Percentiles rank a stretch among this genome's conserved stretches.
Evolutionary conservation across 176 grass and related monocot genomes (phyloP).

Genomic region (Thalia dealbata): DNA sequence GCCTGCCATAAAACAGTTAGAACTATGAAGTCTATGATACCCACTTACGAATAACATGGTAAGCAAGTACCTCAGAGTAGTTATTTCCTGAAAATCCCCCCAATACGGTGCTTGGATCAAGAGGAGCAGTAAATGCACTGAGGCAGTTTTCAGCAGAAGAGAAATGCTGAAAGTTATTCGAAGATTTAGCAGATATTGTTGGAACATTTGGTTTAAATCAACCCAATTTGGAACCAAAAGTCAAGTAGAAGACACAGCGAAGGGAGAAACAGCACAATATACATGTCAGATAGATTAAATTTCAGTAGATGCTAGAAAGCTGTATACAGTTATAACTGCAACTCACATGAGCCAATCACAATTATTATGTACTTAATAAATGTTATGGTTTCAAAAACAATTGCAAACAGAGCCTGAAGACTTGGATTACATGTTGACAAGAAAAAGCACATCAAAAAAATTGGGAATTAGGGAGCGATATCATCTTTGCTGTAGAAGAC

Average conservation of each 20-base stretch:
- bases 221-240: not conserved
- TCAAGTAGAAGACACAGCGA: not conserved
- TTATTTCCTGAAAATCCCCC: conserved; percentile 86
- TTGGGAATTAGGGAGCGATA: no score
- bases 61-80: conserved; percentile 66
- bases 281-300: not conserved
- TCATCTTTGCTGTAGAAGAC: no score
- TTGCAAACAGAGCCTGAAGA: not conserved
- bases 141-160: conserved; percentile 79
- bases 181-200: not conserved
- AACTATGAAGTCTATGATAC: conserved; percentile 12
- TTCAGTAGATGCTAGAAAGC: not conserved
- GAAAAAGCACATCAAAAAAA: no score
- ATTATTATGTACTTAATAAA: not conserved
- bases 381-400: not conserved
- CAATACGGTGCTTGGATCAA: conserved; percentile 81
- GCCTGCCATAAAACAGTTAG: conserved; percentile 42
- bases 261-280: not conserved
- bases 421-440: no score
- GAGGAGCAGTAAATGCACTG: conserved; percentile 68
- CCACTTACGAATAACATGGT: conserved; percentile 22
- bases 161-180: conserved; percentile 67
- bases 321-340: not conserved
- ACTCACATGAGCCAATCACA: not conserved
- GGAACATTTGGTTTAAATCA: not conserved